Evolutionary conservation across 2,329 filamentous ascomycete genomes (phyloP).

Genomic region (Trichoderma simmonsii): DNA sequence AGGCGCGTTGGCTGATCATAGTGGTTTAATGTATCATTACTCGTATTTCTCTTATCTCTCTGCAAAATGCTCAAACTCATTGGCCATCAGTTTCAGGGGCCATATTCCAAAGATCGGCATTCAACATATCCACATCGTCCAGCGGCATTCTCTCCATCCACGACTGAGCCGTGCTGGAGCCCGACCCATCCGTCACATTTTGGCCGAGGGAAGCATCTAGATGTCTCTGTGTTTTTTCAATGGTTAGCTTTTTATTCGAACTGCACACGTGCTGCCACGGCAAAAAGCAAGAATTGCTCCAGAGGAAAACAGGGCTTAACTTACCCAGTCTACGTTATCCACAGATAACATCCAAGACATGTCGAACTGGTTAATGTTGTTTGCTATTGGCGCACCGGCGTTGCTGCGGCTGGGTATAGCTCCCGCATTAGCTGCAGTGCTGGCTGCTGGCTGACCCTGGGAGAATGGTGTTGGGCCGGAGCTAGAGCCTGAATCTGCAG

Average conservation of each 20-base stretch:
- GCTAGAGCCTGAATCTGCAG: constrained; percentile 6
- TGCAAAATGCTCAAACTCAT: neutral
- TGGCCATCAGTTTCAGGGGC: constrained; percentile 13
- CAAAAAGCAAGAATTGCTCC: neutral
- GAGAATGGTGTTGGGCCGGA: neutral
- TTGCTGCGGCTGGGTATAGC: neutral
- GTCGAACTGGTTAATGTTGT: constrained; percentile 29
- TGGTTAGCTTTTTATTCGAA: neutral
- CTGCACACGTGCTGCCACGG: neutral
- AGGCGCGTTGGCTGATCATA: neutral
- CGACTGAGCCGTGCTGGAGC: constrained; percentile 28
- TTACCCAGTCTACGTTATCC: constrained; percentile 40
- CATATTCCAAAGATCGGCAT: constrained; percentile 25
- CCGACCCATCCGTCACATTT: constrained; percentile 28
- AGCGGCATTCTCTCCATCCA: constrained; percentile 31
- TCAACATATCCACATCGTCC: constrained; percentile 29
- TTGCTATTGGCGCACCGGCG: neutral
- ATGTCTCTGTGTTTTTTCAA: constrained; percentile 24
- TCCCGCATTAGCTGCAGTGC: neutral
- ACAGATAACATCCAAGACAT: constrained; percentile 36
- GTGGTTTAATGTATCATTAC: neutral
- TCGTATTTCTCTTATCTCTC: neutral
- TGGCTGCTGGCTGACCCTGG: neutral
- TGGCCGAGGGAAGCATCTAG: constrained; percentile 30
- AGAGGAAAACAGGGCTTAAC: constrained; percentile 16